These are phyloP conservation scores for Hypsizygus ulmarius DNA, from an alignment of 1,284 basidiomycete genomes.

Conservation along the genomic window DNA sequence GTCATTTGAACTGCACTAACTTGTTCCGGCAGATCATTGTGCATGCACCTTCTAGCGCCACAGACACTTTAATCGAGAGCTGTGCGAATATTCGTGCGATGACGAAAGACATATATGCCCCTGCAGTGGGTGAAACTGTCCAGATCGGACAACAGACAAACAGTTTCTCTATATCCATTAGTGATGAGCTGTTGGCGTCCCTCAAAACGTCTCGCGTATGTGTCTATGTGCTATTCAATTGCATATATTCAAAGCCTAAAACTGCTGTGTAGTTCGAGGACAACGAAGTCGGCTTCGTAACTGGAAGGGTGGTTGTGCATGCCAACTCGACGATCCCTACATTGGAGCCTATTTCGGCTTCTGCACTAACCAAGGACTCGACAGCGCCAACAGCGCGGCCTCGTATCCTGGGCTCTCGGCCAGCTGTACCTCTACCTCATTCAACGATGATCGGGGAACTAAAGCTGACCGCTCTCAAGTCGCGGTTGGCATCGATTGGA, in stretches of 20 bases:
- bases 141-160: conserved; percentile 95
- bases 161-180: conserved; percentile 91
- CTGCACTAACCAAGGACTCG: conserved; percentile 27
- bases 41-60: conserved; percentile 67
- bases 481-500: conserved; percentile 67
- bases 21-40: conserved; percentile 74
- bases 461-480: conserved; percentile 83
- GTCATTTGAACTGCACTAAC: not conserved
- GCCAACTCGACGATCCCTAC: conserved; percentile 76
- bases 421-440: conserved; percentile 62
- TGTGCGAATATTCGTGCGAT: conserved; percentile 81
- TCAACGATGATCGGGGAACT: conserved; percentile 96
- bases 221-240: conserved; percentile 16
- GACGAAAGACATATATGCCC: conserved; percentile 89
- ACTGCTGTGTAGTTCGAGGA: conserved; percentile 82
- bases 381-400: conserved; percentile 28
- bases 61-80: conserved; percentile 73
- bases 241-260: conserved; percentile 8
- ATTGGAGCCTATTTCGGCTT: conserved; percentile 54
- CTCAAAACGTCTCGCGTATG: conserved; percentile 87
- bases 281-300: conserved; percentile 91
- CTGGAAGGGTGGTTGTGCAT: conserved; percentile 79
- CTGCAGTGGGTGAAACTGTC: conserved; percentile 69
- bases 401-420: conserved; percentile 59
- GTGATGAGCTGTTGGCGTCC: conserved; percentile 79